Conservation (phyloP, 164 flowering plant species). For the Annona squamosa region DNA sequence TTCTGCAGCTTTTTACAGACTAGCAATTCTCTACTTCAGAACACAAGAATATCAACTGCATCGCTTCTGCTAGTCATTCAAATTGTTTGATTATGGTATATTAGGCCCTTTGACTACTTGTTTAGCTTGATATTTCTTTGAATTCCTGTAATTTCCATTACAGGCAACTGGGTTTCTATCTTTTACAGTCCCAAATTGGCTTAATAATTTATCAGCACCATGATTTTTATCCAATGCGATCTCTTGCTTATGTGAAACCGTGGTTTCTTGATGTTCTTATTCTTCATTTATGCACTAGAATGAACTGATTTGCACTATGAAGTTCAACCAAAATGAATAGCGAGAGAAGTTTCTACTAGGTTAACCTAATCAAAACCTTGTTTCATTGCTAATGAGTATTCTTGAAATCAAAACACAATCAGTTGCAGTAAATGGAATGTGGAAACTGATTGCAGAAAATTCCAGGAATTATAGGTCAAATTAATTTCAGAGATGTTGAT, state of each 20-base stretch:
- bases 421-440: background rate
- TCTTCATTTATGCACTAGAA: background rate
- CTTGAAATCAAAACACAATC: background rate
- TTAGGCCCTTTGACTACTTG: background rate
- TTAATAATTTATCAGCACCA: too few relatives aligned
- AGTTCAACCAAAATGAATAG: background rate
- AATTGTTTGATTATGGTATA: background rate
- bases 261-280: background rate
- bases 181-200: too few relatives aligned
- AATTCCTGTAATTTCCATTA: background rate
- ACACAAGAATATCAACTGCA: background rate
- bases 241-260: background rate
- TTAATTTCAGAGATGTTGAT: too few relatives aligned
- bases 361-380: background rate
- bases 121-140: background rate
- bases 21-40: background rate
- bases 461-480: too few relatives aligned
- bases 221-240: too few relatives aligned
- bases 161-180: background rate
- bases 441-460: background rate
- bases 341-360: too few relatives aligned
- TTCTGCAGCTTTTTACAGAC: background rate
- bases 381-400: background rate
- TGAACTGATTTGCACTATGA: background rate
- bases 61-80: background rate